A percentile compares a stretch with the other conserved stretches of the same genome.
phyloP scores from a whole-genome alignment of 768 basidiomycete genomes.

The Lentinula raphanica region DNA sequence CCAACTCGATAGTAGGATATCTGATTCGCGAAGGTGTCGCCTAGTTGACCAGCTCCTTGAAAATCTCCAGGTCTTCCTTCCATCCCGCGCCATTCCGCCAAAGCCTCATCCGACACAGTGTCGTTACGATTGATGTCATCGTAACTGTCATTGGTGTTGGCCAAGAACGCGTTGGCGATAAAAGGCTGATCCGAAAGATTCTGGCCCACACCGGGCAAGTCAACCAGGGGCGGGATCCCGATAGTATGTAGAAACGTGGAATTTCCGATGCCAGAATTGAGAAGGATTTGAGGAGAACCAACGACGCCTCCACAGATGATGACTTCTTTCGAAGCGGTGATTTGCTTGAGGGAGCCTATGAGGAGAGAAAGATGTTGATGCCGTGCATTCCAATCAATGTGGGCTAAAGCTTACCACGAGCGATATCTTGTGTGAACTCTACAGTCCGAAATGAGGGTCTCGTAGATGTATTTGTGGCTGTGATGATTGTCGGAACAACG shows the following conservation, averaged over 20 bases:
- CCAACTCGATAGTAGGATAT: not conserved
- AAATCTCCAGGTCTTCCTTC: not conserved
- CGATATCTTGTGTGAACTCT: not conserved
- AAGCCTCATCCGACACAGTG: not conserved
- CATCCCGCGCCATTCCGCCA: not conserved
- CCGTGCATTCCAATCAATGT: not conserved
- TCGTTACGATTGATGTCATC: conserved; percentile 6
- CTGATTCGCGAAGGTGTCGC: conserved; percentile 3
- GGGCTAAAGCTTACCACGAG: not conserved
- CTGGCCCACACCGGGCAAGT: conserved; percentile 39
- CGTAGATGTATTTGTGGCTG: not conserved
- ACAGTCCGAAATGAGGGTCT: not conserved
- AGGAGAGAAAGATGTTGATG: not conserved
- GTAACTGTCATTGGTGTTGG: not conserved
- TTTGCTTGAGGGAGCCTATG: not conserved
- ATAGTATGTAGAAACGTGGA: conserved; percentile 17
- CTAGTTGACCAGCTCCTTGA: not conserved
- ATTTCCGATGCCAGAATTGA: conserved; percentile 44
- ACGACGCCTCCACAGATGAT: conserved; percentile 35
- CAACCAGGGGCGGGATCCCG: conserved; percentile 24
- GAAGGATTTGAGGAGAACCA: conserved; percentile 37
- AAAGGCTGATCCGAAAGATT: conserved; percentile 15
- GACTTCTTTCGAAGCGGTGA: conserved; percentile 17
- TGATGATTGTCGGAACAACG: conserved; percentile 14
- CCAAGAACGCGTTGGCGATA: not conserved